Conservation (phyloP, 306 rosid species). For the Lupinus albus region DNA sequence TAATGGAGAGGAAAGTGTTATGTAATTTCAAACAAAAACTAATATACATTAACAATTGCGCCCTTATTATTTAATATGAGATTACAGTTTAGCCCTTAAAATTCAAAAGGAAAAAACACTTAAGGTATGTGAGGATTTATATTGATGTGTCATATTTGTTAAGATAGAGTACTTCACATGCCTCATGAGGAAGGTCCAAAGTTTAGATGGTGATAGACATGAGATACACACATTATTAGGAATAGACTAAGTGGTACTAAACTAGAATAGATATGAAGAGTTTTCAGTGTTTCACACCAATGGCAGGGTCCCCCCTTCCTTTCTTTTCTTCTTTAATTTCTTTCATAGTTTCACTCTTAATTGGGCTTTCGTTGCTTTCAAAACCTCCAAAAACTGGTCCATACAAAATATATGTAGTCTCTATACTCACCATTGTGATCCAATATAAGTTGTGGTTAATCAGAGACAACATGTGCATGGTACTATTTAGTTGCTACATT, state of each 20-base stretch:
- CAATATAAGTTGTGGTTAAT: not conserved
- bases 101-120: no score
- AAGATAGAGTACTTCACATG: slow-evolving; percentile 54
- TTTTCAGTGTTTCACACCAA: not conserved
- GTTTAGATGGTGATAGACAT: slow-evolving; percentile 42
- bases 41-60: no score
- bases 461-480: not conserved
- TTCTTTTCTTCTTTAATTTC: not conserved
- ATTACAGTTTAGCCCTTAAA: no score
- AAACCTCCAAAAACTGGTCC: slow-evolving; percentile 36
- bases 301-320: not conserved
- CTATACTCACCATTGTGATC: slow-evolving; percentile 3
- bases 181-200: slow-evolving; percentile 44
- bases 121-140: slow-evolving; percentile 30
- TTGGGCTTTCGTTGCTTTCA: slow-evolving; percentile 10
- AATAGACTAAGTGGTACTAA: slow-evolving; percentile 41
- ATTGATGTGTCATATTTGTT: slow-evolving; percentile 15
- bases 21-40: no score
- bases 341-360: slow-evolving; percentile 18
- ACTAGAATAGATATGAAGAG: slow-evolving; percentile 2
- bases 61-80: no score
- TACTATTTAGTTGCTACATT: not conserved
- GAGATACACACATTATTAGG: slow-evolving; percentile 23
- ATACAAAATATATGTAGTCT: not conserved
- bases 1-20: no score